phyloP scores from a whole-genome alignment of 2,329 filamentous ascomycete genomes.

The Stemphylium vesicarium region DNA sequence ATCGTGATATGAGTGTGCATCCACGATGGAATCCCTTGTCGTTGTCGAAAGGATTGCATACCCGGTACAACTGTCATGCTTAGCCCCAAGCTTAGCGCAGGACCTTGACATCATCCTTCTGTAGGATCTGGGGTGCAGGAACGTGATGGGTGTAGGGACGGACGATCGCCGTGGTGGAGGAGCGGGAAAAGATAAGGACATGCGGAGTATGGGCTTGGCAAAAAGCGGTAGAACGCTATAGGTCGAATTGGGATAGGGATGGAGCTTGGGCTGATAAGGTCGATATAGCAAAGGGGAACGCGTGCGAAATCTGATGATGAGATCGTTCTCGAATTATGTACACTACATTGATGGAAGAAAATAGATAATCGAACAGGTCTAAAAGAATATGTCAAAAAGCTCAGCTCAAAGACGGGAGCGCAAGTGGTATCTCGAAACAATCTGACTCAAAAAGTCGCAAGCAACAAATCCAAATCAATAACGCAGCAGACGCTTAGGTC shows the following conservation, averaged over 20 bases:
- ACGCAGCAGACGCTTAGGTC: conserved; percentile 14
- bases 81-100: conserved; percentile 3
- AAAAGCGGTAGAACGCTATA: background rate
- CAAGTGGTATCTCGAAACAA: conserved; percentile 44
- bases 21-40: background rate
- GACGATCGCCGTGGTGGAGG: background rate
- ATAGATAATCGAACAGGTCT: conserved; percentile 7
- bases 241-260: conserved; percentile 1
- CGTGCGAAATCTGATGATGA: conserved; percentile 3
- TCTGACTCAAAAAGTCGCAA: conserved; percentile 21
- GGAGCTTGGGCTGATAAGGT: conserved; percentile 26
- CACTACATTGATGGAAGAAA: conserved; percentile 15
- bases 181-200: conserved; percentile 23
- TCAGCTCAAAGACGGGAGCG: conserved; percentile 29
- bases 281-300: background rate
- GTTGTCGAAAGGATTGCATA: background rate
- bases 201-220: conserved; percentile 20
- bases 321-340: conserved; percentile 20
- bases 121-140: conserved; percentile 2
- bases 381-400: conserved; percentile 13
- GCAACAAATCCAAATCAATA: conserved; percentile 16
- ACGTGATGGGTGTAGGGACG: background rate
- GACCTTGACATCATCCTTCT: conserved; percentile 2
- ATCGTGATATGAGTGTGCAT: background rate
- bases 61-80: background rate